A percentile compares a stretch with the other conserved stretches of the same genome.
Evolutionary conservation across 768 basidiomycete species (phyloP).

Genomic region (Ramaria sp.): DNA sequence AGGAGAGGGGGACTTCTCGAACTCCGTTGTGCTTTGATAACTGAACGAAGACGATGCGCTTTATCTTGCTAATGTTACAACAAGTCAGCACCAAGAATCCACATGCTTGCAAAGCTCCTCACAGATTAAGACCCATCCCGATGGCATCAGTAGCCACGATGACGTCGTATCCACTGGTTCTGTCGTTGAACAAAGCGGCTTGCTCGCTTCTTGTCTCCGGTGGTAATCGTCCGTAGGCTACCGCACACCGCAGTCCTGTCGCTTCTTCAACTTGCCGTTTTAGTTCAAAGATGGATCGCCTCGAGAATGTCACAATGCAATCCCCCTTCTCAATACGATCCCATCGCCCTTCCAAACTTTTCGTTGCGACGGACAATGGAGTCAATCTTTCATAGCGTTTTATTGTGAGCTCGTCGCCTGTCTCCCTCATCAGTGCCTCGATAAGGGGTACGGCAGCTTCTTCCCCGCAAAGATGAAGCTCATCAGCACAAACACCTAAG

Average conservation of each 20-base stretch:
- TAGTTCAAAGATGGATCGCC: conserved; percentile 62
- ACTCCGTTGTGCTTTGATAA: conserved; percentile 57
- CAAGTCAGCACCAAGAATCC: not conserved
- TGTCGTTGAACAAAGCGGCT: conserved; percentile 85
- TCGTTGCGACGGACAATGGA: conserved; percentile 60
- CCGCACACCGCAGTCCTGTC: conserved; percentile 75
- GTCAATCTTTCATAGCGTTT: conserved; percentile 82
- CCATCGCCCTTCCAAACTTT: conserved; percentile 52
- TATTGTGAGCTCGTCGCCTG: conserved; percentile 75
- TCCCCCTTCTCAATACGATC: conserved; percentile 65
- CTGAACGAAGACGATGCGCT: conserved; percentile 68
- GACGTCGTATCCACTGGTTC: conserved; percentile 73
- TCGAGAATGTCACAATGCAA: conserved; percentile 80
- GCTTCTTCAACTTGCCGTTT: conserved; percentile 60
- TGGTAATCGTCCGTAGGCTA: conserved; percentile 86
- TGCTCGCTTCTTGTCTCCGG: conserved; percentile 90
- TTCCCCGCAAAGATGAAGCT: conserved; percentile 93
- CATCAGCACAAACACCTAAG: conserved; percentile 60
- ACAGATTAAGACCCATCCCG: conserved; percentile 98
- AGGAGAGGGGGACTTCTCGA: conserved; percentile 35
- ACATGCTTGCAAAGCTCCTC: conserved; percentile 20
- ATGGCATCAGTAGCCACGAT: conserved; percentile 92
- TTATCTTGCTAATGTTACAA: conserved; percentile 64
- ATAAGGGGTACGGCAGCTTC: conserved; percentile 84
- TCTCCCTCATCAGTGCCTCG: conserved; percentile 49